phyloP scores from a whole-genome alignment of 148 eudicot genomes.

The Oxyria digyna region DNA sequence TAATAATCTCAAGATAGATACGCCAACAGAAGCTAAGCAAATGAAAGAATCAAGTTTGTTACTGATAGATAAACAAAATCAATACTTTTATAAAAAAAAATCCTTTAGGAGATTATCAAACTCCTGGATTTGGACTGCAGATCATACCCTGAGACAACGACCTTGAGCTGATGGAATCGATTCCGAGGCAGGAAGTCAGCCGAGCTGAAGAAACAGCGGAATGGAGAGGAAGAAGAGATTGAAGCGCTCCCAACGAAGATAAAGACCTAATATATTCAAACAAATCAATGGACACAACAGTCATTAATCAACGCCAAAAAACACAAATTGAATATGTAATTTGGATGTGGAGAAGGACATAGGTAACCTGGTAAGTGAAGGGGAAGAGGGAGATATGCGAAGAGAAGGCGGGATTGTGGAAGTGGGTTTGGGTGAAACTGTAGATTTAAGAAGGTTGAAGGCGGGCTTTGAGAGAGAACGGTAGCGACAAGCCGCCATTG shows the following conservation, averaged over 20 bases:
- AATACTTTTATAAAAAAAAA: neutral
- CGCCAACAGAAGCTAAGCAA: neutral
- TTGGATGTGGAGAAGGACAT: neutral
- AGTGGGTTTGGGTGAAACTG: constrained; percentile 28
- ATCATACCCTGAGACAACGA: constrained; percentile 98
- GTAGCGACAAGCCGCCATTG: constrained; percentile 57
- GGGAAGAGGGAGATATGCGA: constrained; percentile 27
- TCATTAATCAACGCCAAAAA: neutral
- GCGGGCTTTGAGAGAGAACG: constrained; percentile 51
- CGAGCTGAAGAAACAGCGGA: constrained; percentile 74
- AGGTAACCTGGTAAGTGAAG: constrained; percentile 28
- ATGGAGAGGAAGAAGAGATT: constrained; percentile 75
- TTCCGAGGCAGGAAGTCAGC: constrained; percentile 72
- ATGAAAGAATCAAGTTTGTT: constrained; percentile 25
- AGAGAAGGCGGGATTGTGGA: constrained; percentile 22
- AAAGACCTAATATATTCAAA: constrained; percentile 40
- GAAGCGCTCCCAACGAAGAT: constrained; percentile 54
- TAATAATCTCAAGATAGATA: neutral
- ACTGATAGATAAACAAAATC: constrained; percentile 23
- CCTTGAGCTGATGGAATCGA: constrained; percentile 65
- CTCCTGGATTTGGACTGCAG: constrained; percentile 94
- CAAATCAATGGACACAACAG: constrained; percentile 5
- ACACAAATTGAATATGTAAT: neutral
- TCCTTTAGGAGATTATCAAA: constrained; percentile 41
- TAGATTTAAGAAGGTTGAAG: constrained; percentile 42